Conservation (phyloP, 805 yeast genomes). For the Wickerhamomyces sydowiorum region DNA sequence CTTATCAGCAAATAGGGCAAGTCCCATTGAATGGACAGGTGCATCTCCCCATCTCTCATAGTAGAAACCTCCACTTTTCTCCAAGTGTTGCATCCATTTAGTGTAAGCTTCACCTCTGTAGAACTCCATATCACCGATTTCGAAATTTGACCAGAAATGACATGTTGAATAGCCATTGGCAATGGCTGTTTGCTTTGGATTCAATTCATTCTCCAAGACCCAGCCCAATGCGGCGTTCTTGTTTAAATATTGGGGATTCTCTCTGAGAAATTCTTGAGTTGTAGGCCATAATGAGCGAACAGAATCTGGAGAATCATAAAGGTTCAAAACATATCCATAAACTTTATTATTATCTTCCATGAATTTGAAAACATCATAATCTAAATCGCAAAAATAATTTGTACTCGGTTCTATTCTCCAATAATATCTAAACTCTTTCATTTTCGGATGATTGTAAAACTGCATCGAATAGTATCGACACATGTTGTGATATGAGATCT, state of each 20-base stretch:
- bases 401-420: constrained; percentile 83
- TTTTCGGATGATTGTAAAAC: constrained; percentile 58
- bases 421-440: constrained; percentile 59
- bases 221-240: constrained; percentile 58
- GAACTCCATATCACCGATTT: constrained; percentile 80
- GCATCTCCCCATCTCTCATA: constrained; percentile 96
- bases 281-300: constrained; percentile 63
- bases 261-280: constrained; percentile 52
- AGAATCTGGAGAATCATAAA: constrained; percentile 67
- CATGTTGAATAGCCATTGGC: constrained; percentile 53
- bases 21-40: constrained; percentile 77
- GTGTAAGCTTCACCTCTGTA: constrained; percentile 63
- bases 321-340: constrained; percentile 66
- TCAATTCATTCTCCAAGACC: constrained; percentile 52
- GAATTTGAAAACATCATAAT: constrained; percentile 74
- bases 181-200: constrained; percentile 37
- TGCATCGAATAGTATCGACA: constrained; percentile 69
- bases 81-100: constrained; percentile 58
- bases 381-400: constrained; percentile 57
- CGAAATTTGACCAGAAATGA: constrained; percentile 90
- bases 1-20: constrained; percentile 66
- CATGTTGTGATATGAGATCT: constrained; percentile 73
- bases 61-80: constrained; percentile 71
- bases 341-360: constrained; percentile 61
- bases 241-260: constrained; percentile 53